Conservation (phyloP, 1,284 basidiomycete genomes). For the Pholiota adiposa region DNA sequence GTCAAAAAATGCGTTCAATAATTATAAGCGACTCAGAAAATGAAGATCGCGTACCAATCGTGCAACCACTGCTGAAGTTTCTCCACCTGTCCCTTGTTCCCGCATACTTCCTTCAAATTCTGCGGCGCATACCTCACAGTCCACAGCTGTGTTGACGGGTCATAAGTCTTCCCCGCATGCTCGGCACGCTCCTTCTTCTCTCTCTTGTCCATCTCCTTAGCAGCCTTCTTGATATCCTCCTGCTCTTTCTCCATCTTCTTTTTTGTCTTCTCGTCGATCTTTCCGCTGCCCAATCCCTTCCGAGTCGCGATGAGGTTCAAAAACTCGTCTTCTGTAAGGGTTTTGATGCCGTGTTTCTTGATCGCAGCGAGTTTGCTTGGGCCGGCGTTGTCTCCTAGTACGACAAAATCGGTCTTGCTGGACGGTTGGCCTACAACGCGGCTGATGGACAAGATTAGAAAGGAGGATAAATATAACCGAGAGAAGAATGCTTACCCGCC, state of each 20-base stretch:
- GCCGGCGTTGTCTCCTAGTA: constrained; percentile 90
- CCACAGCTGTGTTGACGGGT: constrained; percentile 81
- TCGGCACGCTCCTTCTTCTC: constrained; percentile 55
- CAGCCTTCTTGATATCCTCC: constrained; percentile 72
- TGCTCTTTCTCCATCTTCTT: constrained; percentile 87
- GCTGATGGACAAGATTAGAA: constrained; percentile 44
- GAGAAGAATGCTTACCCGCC: constrained; percentile 68
- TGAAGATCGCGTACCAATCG: constrained; percentile 67
- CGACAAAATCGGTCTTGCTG: constrained; percentile 88
- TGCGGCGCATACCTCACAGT: constrained; percentile 95
- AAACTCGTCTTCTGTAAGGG: constrained; percentile 89
- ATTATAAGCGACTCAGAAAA: background rate
- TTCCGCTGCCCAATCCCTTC: constrained; percentile 44
- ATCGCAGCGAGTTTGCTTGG: constrained; percentile 87
- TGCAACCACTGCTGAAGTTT: constrained; percentile 88
- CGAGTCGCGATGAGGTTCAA: constrained; percentile 81
- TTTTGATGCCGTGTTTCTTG: constrained; percentile 77
- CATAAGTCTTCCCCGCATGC: constrained; percentile 33
- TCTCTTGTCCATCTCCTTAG: constrained; percentile 75
- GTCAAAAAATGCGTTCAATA: background rate
- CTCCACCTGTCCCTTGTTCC: constrained; percentile 91
- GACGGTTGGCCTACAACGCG: constrained; percentile 90
- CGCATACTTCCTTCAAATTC: constrained; percentile 89
- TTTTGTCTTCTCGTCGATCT: constrained; percentile 78
- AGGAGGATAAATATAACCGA: background rate